A percentile compares a stretch with the other conserved stretches of the same genome.
Conservation (phyloP, 305 asterid genomes). For the Coffea humblotiana region DNA sequence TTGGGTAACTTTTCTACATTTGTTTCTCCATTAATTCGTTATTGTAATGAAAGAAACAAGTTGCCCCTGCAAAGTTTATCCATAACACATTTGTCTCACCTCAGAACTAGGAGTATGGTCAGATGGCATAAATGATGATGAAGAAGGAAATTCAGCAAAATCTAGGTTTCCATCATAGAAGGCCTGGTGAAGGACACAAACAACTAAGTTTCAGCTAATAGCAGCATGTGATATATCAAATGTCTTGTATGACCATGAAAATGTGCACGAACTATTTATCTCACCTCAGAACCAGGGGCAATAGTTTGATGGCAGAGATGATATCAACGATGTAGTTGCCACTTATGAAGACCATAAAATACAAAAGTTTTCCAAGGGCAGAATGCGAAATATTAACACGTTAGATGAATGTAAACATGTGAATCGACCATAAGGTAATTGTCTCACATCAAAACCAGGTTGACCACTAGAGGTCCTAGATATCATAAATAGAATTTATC, state of each 20-base stretch:
- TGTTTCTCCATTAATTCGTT: not conserved
- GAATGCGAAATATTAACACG: not conserved
- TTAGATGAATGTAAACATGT: not conserved
- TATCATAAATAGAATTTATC: not conserved
- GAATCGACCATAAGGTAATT: not conserved
- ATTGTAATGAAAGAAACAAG: not conserved
- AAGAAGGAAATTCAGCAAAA: not conserved
- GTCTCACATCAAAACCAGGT: conserved; percentile 1
- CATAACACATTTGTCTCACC: not conserved
- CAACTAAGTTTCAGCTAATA: not conserved
- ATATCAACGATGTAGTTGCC: not conserved
- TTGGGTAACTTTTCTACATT: conserved; percentile 6
- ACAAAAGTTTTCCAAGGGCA: not conserved
- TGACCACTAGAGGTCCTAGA: not conserved
- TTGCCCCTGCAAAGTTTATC: not conserved
- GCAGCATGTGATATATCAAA: not conserved
- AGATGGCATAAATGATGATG: conserved; percentile 5
- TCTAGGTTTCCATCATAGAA: not conserved
- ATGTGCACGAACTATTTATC: not conserved
- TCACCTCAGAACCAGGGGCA: not conserved
- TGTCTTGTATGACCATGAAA: not conserved
- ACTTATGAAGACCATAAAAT: not conserved
- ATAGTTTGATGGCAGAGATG: not conserved
- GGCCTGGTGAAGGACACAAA: not conserved
- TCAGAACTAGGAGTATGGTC: not conserved